Conservation (phyloP, 129 eudicot species). For the Centaurea solstitialis region DNA sequence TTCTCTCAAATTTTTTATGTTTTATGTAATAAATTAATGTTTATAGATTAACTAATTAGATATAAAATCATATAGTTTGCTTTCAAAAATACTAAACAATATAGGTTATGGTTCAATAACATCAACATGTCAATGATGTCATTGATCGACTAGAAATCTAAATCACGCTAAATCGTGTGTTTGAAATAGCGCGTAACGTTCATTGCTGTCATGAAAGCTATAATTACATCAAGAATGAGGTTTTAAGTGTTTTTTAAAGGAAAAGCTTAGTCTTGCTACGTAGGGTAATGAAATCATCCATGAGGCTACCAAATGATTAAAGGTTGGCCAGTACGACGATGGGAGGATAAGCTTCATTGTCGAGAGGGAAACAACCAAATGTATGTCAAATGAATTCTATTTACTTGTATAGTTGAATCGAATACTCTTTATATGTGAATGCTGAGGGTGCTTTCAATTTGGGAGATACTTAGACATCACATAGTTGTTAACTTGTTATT, state of each 20-base stretch:
- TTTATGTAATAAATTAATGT: background rate
- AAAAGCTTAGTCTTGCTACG: too few species aligned
- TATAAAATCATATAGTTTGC: background rate
- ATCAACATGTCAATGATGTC: background rate
- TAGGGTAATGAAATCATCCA: too few species aligned
- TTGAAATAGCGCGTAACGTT: background rate
- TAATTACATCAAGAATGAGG: background rate
- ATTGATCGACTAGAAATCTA: background rate
- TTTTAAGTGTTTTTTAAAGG: background rate
- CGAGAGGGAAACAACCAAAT: too few species aligned
- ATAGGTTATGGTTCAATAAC: background rate
- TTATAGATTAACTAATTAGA: background rate
- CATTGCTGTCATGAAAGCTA: background rate
- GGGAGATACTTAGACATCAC: background rate
- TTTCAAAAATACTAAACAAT: background rate
- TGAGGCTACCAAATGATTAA: too few species aligned
- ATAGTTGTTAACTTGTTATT: background rate
- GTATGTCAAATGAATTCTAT: background rate
- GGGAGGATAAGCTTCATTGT: too few species aligned
- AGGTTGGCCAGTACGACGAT: too few species aligned
- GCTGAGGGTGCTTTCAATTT: background rate
- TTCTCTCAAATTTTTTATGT: background rate
- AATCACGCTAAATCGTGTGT: background rate
- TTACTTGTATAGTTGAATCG: background rate
- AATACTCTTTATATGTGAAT: background rate